Evolutionary conservation across 768 basidiomycete species (phyloP).

Genomic region (Polyporus arcularius): DNA sequence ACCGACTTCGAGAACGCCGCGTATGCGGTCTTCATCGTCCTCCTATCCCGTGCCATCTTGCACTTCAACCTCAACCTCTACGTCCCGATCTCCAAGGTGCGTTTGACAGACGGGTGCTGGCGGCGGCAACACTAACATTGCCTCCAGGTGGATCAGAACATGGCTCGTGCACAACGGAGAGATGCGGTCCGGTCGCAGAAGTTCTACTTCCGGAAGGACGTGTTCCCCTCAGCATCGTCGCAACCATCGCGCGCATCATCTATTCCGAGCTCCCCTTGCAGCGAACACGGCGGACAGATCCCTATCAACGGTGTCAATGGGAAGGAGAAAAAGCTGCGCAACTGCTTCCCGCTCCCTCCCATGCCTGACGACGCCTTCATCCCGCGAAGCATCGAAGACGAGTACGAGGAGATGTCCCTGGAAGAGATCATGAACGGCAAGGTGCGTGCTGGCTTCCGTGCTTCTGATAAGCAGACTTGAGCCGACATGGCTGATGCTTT

Average conservation of each 20-base stretch:
- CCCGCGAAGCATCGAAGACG: conserved; percentile 61
- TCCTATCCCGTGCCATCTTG: conserved; percentile 92
- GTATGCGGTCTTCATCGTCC: conserved; percentile 91
- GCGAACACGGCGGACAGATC: conserved; percentile 19
- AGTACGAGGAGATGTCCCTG: conserved; percentile 92
- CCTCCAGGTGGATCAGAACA: conserved; percentile 92
- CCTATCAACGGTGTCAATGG: conserved; percentile 28
- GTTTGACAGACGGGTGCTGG: conserved; percentile 3
- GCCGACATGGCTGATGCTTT: neutral
- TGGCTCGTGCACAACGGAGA: conserved; percentile 84
- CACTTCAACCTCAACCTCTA: conserved; percentile 93
- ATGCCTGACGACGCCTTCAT: conserved; percentile 46
- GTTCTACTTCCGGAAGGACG: conserved; percentile 89
- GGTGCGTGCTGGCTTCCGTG: conserved; percentile 36
- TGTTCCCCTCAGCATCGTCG: conserved; percentile 51
- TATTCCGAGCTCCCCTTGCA: conserved; percentile 23
- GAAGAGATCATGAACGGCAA: conserved; percentile 95
- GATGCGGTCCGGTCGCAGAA: conserved; percentile 72
- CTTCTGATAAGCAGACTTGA: neutral
- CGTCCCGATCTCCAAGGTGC: conserved; percentile 93
- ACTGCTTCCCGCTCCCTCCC: conserved; percentile 71
- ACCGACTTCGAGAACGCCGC: conserved; percentile 99
- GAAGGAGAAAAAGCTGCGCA: conserved; percentile 69
- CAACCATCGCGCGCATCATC: conserved; percentile 35
- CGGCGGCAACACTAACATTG: conserved; percentile 1